Base-by-base conservation (phyloP, 2,329 filamentous ascomycete genomes). In the Calonectria hongkongensis region DNA sequence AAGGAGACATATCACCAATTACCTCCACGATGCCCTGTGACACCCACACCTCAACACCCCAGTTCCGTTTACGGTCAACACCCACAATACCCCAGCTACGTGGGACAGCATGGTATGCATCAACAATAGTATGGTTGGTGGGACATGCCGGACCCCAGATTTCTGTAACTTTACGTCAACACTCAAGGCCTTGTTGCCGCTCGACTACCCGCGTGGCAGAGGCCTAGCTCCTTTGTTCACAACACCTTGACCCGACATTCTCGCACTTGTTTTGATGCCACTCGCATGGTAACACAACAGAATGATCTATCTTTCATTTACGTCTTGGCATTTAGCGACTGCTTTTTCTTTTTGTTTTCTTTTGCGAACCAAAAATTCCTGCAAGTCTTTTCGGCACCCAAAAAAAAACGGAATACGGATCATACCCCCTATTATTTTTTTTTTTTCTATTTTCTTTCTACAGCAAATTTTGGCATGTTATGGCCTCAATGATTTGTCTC, bases 21-120 rank as follows among this genome's bases (percentile, higher is more conserved):
- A 36, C 87, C 89, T 21, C 87, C 89, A 27, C 86, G 91, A 68
- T 92, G 90, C 78, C 91, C 91, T 0, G 89, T 92, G 51, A 93
- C 91, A 2, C 91, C 91, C 13, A 91, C 91, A 21, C 91, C 90
- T 76, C 83, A 86, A 78, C 82, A 86, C 76, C 85, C 85, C 66
- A 78, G 80, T 69, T 69, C 79, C 15, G 72, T 78, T 54, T 83
- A 84, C 72, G 71, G 82, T 79, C 79, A 83, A 77, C 75, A 83
- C 39, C 74, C 77, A n/a, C 84, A 83, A 68, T 83, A 84, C 69
- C 60, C 77, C 66, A 80, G 78, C 58, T 87, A 87, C 73, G 82
- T 86, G 70, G 83, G 85, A 75, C 88, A 89, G 60, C 81, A 83
- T 65, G 75, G 72, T 84, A 86, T 79, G 79, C 85, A 72, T 78